phyloP scores from a whole-genome alignment of 805 yeast genomes.

The Metschnikowia sp. region DNA sequence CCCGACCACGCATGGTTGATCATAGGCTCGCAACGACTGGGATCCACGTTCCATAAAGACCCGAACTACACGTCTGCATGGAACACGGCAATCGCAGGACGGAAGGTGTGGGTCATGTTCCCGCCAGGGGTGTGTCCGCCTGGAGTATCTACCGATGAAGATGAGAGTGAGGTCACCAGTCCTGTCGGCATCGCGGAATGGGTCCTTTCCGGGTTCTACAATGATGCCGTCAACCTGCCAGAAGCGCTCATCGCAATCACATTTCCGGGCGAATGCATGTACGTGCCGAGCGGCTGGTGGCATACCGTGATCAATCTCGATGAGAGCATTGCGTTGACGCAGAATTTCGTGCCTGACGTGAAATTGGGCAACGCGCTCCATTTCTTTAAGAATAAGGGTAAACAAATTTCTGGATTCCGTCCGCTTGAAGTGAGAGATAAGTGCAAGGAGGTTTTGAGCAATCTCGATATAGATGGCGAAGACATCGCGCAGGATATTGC shows the following conservation, averaged over 20 bases:
- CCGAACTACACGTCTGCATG: conserved; percentile 90
- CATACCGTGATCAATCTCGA: conserved; percentile 85
- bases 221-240: conserved; percentile 57
- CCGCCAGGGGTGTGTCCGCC: conserved; percentile 79
- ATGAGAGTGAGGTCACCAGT: conserved; percentile 83
- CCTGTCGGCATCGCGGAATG: conserved; percentile 94
- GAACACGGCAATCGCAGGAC: conserved; percentile 75
- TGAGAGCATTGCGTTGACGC: conserved; percentile 83
- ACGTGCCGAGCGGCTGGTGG: conserved; percentile 98
- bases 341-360: conserved; percentile 75
- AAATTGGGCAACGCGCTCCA: conserved; percentile 59
- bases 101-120: conserved; percentile 84
- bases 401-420: conserved; percentile 80
- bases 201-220: conserved; percentile 78
- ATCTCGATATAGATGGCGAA: conserved; percentile 4
- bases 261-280: conserved; percentile 77
- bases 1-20: conserved; percentile 95
- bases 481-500: conserved; percentile 13
- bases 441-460: conserved; percentile 24
- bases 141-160: conserved; percentile 73
- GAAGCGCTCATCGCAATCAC: conserved; percentile 65
- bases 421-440: conserved; percentile 45
- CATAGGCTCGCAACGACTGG: conserved; percentile 76
- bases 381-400: conserved; percentile 62
- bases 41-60: conserved; percentile 90